Conservation (phyloP, 352 stramenopile genomes). For the Globisporangium yorkense region DNA sequence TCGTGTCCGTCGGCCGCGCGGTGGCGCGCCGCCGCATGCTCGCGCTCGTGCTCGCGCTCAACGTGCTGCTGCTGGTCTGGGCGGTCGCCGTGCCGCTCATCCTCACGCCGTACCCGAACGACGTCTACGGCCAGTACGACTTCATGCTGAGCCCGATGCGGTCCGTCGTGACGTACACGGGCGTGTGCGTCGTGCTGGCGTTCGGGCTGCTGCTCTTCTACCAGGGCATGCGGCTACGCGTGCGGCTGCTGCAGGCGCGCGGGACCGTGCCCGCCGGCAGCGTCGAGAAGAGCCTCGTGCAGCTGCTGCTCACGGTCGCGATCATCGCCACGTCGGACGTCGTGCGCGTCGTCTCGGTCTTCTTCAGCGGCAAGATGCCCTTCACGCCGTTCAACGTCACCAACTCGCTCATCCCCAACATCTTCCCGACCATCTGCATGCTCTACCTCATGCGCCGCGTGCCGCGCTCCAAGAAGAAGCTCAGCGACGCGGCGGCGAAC, state of each 20-base stretch:
- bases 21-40: constrained; percentile 47
- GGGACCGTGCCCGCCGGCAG: constrained; percentile 58
- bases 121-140: constrained; percentile 53
- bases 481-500: not conserved
- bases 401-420: constrained; percentile 65
- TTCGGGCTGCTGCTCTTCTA: constrained; percentile 66
- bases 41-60: constrained; percentile 50
- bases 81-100: constrained; percentile 50
- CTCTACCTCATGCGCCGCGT: constrained; percentile 84
- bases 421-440: constrained; percentile 85
- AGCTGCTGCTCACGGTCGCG: constrained; percentile 76
- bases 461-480: constrained; percentile 17
- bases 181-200: constrained; percentile 47
- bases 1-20: constrained; percentile 70
- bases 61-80: constrained; percentile 50
- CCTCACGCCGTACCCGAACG: constrained; percentile 41
- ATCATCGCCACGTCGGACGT: constrained; percentile 73
- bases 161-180: constrained; percentile 50
- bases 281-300: constrained; percentile 74
- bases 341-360: constrained; percentile 59
- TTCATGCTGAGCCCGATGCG: constrained; percentile 57
- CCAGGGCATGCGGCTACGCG: constrained; percentile 68
- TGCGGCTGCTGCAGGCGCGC: constrained; percentile 62
- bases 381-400: constrained; percentile 67
- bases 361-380: constrained; percentile 41